Percentiles rank a stretch among this genome's conserved stretches.
These are phyloP conservation scores for Urtica urens DNA, from an alignment of 306 rosid genomes.

Conservation along the genomic window DNA sequence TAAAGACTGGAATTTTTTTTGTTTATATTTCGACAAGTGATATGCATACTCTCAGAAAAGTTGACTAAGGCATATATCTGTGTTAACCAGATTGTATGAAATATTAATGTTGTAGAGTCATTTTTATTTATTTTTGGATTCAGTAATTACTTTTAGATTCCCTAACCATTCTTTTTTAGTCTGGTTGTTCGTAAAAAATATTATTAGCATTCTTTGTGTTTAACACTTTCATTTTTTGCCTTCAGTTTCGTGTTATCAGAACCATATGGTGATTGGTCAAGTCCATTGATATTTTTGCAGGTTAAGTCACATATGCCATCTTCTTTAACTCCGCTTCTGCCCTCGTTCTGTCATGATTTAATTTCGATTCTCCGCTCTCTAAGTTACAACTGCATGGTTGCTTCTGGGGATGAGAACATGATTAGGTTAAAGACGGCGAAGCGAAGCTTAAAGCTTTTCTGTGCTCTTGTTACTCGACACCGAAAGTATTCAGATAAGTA, in stretches of 20 bases:
- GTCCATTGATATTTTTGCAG: conserved; percentile 26
- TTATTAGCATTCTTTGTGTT: not conserved
- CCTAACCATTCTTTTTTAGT: not conserved
- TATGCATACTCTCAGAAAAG: no score
- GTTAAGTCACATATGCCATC: conserved; percentile 80
- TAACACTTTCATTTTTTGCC: not conserved
- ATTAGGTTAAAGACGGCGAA: conserved; percentile 65
- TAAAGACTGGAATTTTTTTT: no score
- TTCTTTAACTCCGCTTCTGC: conserved; percentile 49
- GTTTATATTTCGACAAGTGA: no score
- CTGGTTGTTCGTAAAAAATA: not conserved
- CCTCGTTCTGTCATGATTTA: conserved; percentile 48
- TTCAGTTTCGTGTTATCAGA: not conserved
- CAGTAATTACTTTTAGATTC: not conserved
- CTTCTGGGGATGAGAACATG: conserved; percentile 35
- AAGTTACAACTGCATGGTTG: conserved; percentile 30
- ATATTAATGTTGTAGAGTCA: not conserved
- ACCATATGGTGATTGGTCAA: conserved; percentile 11
- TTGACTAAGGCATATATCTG: not conserved
- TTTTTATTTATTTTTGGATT: not conserved
- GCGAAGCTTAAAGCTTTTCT: conserved; percentile 65
- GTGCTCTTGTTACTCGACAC: conserved; percentile 67
- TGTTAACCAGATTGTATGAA: not conserved
- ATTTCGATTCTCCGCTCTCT: conserved; percentile 54
- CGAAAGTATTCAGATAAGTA: conserved; percentile 79